These are phyloP conservation scores for Debaryomyces nepalensis DNA, from an alignment of 1,139 yeast genomes.

Conservation along the genomic window DNA sequence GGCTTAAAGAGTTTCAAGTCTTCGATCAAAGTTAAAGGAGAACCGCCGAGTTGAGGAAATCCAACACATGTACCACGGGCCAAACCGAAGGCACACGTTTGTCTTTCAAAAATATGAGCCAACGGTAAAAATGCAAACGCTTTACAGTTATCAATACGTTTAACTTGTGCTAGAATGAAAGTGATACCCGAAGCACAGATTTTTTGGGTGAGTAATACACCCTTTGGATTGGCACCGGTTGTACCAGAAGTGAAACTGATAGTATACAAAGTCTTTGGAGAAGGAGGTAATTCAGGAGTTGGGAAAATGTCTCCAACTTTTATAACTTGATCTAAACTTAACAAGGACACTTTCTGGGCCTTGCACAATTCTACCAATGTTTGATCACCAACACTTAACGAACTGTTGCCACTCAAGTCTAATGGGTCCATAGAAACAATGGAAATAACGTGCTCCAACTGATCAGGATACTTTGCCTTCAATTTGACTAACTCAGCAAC, in stretches of 20 bases:
- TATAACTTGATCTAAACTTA: slow-evolving; percentile 39
- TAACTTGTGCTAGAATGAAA: slow-evolving; percentile 23
- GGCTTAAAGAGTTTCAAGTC: slow-evolving; percentile 64
- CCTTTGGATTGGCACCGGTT: slow-evolving; percentile 47
- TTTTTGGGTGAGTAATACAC: slow-evolving; percentile 40
- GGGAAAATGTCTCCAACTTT: slow-evolving; percentile 33
- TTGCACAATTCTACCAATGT: slow-evolving; percentile 28
- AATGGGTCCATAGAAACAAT: slow-evolving; percentile 44
- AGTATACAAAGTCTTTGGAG: slow-evolving; percentile 36
- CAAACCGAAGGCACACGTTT: slow-evolving; percentile 34
- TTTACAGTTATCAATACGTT: slow-evolving; percentile 17
- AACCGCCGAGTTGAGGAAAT: slow-evolving; percentile 48
- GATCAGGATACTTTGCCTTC: slow-evolving; percentile 30
- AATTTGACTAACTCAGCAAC: slow-evolving; percentile 30
- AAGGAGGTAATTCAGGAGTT: slow-evolving; percentile 30
- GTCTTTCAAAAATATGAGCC: slow-evolving; percentile 49
- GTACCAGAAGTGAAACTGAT: slow-evolving; percentile 51
- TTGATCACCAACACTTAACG: slow-evolving; percentile 24
- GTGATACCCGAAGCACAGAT: slow-evolving; percentile 34
- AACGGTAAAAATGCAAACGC: slow-evolving; percentile 36
- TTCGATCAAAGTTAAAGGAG: slow-evolving; percentile 54
- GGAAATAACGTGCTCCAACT: slow-evolving; percentile 33
- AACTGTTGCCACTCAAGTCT: slow-evolving; percentile 15
- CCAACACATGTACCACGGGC: slow-evolving; percentile 45
- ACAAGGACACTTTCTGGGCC: slow-evolving; percentile 27